Percentiles rank a stretch among this genome's conserved stretches.
These are phyloP conservation scores for Drechslerella coelobrocha DNA, from an alignment of 2,329 filamentous ascomycete genomes.

Conservation along the genomic window DNA sequence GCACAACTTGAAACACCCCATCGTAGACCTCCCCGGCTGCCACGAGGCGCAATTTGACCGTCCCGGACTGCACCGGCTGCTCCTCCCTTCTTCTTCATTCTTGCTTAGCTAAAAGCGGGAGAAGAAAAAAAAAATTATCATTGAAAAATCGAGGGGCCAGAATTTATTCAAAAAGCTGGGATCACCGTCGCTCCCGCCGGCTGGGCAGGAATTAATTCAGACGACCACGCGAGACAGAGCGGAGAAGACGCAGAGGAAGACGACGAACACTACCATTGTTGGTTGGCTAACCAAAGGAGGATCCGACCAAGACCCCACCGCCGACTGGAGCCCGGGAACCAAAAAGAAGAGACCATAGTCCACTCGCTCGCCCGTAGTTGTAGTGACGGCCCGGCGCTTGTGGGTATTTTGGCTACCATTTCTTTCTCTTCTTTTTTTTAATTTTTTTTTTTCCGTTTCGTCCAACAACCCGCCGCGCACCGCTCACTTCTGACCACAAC, in stretches of 20 bases:
- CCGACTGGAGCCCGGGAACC: too few species aligned
- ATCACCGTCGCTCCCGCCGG: slow-evolving; percentile 9
- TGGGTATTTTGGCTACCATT: background rate
- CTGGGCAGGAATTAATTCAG: slow-evolving; percentile 21
- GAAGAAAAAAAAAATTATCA: too few species aligned
- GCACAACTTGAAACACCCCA: too few species aligned
- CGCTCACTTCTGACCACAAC: background rate
- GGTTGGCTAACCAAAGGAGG: too few species aligned
- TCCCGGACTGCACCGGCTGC: slow-evolving; percentile 3
- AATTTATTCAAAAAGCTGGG: slow-evolving; percentile 39
- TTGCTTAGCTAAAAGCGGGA: too few species aligned
- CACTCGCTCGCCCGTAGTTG: background rate
- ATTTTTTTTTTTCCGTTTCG: background rate
- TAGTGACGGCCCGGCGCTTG: background rate
- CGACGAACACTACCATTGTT: too few species aligned
- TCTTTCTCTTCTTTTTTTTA: background rate
- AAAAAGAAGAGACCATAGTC: too few species aligned
- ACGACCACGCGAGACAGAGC: too few species aligned
- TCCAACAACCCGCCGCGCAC: slow-evolving; percentile 3
- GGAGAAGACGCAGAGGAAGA: background rate
- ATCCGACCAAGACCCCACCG: too few species aligned
- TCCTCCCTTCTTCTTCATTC: background rate
- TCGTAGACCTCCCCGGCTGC: background rate
- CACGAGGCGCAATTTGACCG: background rate
- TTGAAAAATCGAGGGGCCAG: slow-evolving; percentile 35